Conservation (phyloP, 192 early-diverging fungal species). For the Coemansia sp. region DNA sequence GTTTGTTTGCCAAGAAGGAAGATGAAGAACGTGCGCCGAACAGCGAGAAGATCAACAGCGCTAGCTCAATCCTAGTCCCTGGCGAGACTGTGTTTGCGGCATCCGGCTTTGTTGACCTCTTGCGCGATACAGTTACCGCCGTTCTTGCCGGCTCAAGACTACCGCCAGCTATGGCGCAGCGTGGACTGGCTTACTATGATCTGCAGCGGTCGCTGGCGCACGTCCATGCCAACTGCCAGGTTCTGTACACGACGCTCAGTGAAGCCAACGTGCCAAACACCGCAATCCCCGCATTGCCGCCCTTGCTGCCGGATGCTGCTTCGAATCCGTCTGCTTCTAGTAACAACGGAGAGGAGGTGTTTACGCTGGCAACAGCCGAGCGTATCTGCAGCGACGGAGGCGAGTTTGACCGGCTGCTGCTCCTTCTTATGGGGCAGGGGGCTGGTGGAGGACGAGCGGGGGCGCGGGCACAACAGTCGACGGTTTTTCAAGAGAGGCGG, state of each 20-base stretch:
- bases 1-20: conserved; percentile 1
- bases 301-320: neutral
- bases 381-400: conserved; percentile 40
- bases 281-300: neutral
- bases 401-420: conserved; percentile 52
- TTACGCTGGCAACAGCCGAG: conserved; percentile 61
- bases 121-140: conserved; percentile 64
- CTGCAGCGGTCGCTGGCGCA: conserved; percentile 5
- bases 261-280: conserved; percentile 24
- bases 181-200: conserved; percentile 5
- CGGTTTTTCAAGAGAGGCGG: conserved; percentile 58
- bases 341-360: conserved; percentile 23
- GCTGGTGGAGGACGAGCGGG: neutral
- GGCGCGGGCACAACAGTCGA: neutral
- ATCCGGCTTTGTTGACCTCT: conserved; percentile 54
- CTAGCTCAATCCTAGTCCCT: neutral
- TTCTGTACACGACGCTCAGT: conserved; percentile 29
- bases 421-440: conserved; percentile 18
- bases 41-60: neutral
- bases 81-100: conserved; percentile 31
- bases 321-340: neutral
- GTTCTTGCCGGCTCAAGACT: conserved; percentile 11
- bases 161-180: neutral
- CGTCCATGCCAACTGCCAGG: conserved; percentile 8
- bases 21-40: no score